Base-by-base conservation (phyloP, 495 filamentous ascomycete species). In the Halenospora varia region DNA sequence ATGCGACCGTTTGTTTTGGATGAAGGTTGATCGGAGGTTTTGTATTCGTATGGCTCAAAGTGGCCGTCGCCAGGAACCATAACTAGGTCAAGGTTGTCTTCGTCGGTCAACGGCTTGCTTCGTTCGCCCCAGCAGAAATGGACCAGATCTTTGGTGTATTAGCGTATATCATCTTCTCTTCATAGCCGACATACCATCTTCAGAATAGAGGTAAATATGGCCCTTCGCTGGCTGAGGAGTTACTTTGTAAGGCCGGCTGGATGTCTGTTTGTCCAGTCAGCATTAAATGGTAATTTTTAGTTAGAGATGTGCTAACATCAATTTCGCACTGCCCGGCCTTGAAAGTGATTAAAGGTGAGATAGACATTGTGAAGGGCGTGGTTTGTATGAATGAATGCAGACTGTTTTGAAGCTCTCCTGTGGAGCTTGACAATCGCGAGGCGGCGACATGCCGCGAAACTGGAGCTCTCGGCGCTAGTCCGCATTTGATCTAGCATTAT, bases 111-210 rank as follows among this genome's bases (percentile, higher is more conserved):
- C 24, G 82, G 78, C 51, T 79, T 76, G 66, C 74, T 68, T 51
- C 80, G 70, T 56, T 75, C 70, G 35, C 92, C 88, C 95, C 95
- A 99, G 81, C 93, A 97, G 73, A 99, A 95, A 76, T 97, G 92
- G 63, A 93, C 78, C 44, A 97, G 80, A 1, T 96, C 87, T 88
- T 48, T 17, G 46, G n/a, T 20, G 25, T 17, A 29, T 63, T 10
- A 63, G 57, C 26, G 29, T 35, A n/a, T 17, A 18, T 11, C n/a
- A 20, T 54, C 66, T 53, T 52, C 51, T 17, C 9, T 29, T 53
- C 48, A 25, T 23, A 3, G 10, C 15, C 15, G 55, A 25, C 62
- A 48, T 79, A 87, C 86, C 95, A 82, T 96, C 94, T 79, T 96
- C 93, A 46, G 79, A 78, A 74, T 92, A 97, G 54, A 99, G 86